phyloP scores from a whole-genome alignment of 345 rosid species.

The Hypericum androsaemum region DNA sequence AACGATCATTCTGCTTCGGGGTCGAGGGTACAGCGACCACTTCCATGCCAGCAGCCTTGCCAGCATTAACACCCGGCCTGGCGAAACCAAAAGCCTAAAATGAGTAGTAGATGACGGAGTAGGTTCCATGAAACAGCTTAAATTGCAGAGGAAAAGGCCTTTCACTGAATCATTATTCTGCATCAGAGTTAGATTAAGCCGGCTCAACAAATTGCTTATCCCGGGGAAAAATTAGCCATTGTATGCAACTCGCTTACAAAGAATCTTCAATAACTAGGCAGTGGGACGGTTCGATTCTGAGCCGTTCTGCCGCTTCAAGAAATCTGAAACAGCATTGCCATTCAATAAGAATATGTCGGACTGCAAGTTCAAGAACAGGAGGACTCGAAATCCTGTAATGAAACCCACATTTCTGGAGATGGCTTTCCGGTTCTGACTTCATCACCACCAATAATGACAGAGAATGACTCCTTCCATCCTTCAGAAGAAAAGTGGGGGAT shows the following conservation, averaged over 20 bases:
- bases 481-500: slow-evolving; percentile 3
- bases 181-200: too few species aligned
- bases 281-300: slow-evolving; percentile 45
- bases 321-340: slow-evolving; percentile 30
- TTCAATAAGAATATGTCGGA: slow-evolving; percentile 4
- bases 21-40: slow-evolving; percentile 79
- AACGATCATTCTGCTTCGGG: slow-evolving; percentile 68
- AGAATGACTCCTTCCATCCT: slow-evolving; percentile 87
- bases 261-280: slow-evolving; percentile 92
- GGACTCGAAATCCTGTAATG: background rate
- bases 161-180: too few species aligned
- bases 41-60: slow-evolving; percentile 79
- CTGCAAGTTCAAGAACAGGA: background rate
- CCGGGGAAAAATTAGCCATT: background rate
- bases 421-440: slow-evolving; percentile 82
- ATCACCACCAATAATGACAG: slow-evolving; percentile 69
- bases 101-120: background rate
- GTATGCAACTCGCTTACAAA: slow-evolving; percentile 29
- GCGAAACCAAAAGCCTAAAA: slow-evolving; percentile 13
- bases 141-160: too few species aligned
- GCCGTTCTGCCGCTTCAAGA: slow-evolving; percentile 64
- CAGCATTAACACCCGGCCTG: slow-evolving; percentile 71
- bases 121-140: background rate
- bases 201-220: too few species aligned
- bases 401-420: slow-evolving; percentile 75